Evolutionary conservation across 139 green algal genomes (phyloP).

Genomic region (Deuterostichococcus epilithicus): DNA sequence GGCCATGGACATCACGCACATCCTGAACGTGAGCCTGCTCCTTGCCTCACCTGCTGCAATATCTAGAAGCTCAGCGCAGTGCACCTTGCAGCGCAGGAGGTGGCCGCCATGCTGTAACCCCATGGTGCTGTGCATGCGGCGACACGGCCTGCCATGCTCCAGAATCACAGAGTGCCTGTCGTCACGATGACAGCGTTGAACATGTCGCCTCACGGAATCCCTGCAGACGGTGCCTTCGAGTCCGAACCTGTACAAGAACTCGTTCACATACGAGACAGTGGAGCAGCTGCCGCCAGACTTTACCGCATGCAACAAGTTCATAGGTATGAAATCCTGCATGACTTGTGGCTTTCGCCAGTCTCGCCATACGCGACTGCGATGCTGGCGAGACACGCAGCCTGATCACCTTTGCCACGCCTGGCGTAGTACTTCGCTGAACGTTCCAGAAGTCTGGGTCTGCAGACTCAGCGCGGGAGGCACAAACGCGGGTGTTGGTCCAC

Average conservation of each 20-base stretch:
- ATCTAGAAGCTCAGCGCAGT: too few relatives aligned
- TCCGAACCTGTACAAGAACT: conserved; percentile 85
- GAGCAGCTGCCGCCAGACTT: conserved; percentile 49
- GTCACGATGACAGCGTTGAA: too few relatives aligned
- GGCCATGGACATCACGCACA: conserved; percentile 73
- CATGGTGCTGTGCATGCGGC: too few relatives aligned
- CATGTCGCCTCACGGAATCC: background rate
- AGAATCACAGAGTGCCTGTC: too few relatives aligned
- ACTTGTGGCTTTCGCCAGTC: background rate
- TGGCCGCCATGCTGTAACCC: too few relatives aligned
- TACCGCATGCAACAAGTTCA: background rate
- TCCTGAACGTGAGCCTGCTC: conserved; percentile 75
- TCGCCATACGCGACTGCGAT: too few relatives aligned
- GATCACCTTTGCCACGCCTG: too few relatives aligned
- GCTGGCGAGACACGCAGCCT: too few relatives aligned
- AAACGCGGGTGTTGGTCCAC: conserved; percentile 65
- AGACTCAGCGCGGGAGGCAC: conserved; percentile 11
- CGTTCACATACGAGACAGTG: conserved; percentile 82
- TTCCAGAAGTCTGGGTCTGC: background rate
- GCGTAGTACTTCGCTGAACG: too few relatives aligned
- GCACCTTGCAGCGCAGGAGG: too few relatives aligned
- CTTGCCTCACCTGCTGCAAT: too few relatives aligned
- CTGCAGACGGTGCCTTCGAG: conserved; percentile 79
- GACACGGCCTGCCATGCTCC: too few relatives aligned
- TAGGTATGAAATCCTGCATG: background rate